These are phyloP conservation scores for Thuidium tamariscinum DNA, from an alignment of 225 moss, liverwort and hornwort species.

Conservation along the genomic window DNA sequence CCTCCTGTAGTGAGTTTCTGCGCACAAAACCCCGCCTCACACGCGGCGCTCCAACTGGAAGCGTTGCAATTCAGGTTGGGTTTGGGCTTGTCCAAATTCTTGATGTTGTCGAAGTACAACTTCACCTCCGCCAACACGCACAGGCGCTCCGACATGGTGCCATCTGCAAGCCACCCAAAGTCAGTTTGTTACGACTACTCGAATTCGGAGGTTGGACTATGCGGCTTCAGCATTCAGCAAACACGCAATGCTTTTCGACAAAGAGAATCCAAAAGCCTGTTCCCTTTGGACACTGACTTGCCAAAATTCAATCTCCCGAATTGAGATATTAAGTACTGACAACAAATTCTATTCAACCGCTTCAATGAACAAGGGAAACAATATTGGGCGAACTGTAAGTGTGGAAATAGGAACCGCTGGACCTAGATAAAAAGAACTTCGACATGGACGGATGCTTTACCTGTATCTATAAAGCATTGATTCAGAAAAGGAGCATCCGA, in stretches of 20 bases:
- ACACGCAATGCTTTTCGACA: background rate
- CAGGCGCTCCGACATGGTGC: conserved; percentile 25
- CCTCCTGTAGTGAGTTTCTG: background rate
- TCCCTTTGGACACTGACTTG: background rate
- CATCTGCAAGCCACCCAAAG: conserved; percentile 2
- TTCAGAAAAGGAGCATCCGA: conserved; percentile 18
- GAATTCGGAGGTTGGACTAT: background rate
- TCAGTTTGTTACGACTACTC: background rate
- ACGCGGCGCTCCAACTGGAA: conserved; percentile 24
- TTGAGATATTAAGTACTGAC: background rate
- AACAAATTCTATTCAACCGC: background rate
- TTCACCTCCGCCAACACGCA: conserved; percentile 43
- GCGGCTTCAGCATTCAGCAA: background rate
- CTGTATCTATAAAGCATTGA: conserved; percentile 20
- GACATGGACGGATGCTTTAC: background rate
- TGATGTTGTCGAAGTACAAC: conserved; percentile 39
- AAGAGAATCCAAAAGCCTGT: background rate
- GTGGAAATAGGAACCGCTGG: background rate
- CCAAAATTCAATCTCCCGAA: background rate
- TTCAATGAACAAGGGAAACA: background rate
- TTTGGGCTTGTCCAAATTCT: conserved; percentile 3
- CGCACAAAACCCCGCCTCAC: conserved; percentile 62
- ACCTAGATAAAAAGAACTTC: background rate
- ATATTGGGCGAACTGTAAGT: background rate
- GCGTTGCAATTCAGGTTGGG: conserved; percentile 68